A percentile compares a stretch with the other conserved stretches of the same genome.
phyloP scores from a whole-genome alignment of 192 early-diverging fungal genomes.

The Haplosporangium gracile region DNA sequence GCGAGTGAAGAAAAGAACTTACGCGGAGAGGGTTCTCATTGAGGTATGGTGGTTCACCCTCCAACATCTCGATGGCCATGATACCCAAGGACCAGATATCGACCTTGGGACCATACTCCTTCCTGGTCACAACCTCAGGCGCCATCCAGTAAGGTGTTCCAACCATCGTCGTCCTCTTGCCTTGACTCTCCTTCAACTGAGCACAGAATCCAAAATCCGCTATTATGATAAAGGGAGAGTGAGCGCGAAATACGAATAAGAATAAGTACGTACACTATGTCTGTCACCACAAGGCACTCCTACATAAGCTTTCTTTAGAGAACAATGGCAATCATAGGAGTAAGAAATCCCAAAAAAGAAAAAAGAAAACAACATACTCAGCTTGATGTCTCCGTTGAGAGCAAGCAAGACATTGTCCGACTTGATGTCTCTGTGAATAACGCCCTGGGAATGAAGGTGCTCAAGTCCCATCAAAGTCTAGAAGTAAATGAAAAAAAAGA shows the following conservation, averaged over 20 bases:
- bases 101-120: constrained; percentile 93
- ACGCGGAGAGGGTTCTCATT: constrained; percentile 92
- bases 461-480: constrained; percentile 77
- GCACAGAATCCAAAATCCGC: constrained; percentile 94
- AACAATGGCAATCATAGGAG: background rate
- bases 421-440: constrained; percentile 93
- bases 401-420: constrained; percentile 85
- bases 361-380: constrained; percentile 61
- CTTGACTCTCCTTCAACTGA: constrained; percentile 73
- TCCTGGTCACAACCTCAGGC: constrained; percentile 93
- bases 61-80: constrained; percentile 98
- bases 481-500: constrained; percentile 8
- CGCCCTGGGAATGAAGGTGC: constrained; percentile 78
- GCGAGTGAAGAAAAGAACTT: constrained; percentile 20
- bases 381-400: constrained; percentile 76
- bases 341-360: background rate
- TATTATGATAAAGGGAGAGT: constrained; percentile 62
- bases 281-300: background rate
- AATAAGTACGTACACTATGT: background rate
- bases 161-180: constrained; percentile 84
- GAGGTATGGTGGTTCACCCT: constrained; percentile 97
- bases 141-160: constrained; percentile 99
- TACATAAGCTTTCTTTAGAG: background rate
- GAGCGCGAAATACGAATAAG: background rate
- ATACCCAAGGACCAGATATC: constrained; percentile 99